Evolutionary conservation across 495 filamentous ascomycete species (phyloP).

Genomic region (Xylaria scruposa): DNA sequence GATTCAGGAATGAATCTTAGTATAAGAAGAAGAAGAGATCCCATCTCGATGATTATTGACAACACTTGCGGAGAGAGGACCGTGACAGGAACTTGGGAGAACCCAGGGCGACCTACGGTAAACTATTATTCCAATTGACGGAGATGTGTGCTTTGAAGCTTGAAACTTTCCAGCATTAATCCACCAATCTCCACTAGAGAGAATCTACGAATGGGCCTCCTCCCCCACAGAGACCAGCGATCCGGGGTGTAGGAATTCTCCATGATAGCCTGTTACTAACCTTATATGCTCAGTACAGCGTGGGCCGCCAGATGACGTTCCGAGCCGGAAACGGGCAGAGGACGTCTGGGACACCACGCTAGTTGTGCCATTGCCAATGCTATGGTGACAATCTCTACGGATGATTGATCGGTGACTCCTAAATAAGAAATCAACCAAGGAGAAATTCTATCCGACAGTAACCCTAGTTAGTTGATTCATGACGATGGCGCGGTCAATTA

Average conservation of each 20-base stretch:
- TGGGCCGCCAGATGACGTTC: constrained; percentile 14
- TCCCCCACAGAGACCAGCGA: constrained; percentile 11
- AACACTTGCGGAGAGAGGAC: background rate
- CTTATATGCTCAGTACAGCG: background rate
- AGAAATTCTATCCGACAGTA: constrained; percentile 7
- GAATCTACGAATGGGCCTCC: background rate
- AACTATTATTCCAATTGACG: constrained; percentile 12
- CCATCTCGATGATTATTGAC: background rate
- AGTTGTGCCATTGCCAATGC: background rate
- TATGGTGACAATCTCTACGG: background rate
- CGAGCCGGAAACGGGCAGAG: constrained; percentile 19
- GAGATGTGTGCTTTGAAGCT: background rate
- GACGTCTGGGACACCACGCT: background rate
- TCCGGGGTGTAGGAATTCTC: constrained; percentile 1
- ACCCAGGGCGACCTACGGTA: background rate
- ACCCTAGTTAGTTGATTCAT: background rate
- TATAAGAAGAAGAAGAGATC: background rate
- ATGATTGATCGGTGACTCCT: background rate
- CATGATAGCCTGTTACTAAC: background rate
- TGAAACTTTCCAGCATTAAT: constrained; percentile 9
- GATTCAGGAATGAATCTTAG: background rate
- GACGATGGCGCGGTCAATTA: constrained; percentile 3
- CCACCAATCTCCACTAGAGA: constrained; percentile 22
- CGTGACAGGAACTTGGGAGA: background rate
- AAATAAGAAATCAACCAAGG: background rate